Evolutionary conservation across 495 filamentous ascomycete genomes (phyloP).

Genomic region (Eremomyces bilateralis): DNA sequence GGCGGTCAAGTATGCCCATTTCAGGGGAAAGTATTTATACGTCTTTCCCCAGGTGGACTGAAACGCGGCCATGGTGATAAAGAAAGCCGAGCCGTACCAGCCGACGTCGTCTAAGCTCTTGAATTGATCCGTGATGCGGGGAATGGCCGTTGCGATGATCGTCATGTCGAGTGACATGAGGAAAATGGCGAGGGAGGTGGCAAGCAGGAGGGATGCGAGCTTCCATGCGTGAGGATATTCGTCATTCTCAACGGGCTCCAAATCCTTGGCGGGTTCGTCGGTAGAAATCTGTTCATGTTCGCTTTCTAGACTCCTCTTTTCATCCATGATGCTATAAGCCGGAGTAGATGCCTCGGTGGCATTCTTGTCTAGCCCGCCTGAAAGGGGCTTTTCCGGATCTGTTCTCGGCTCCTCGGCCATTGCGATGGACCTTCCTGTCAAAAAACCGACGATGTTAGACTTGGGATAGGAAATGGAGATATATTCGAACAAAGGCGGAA

Average conservation of each 20-base stretch:
- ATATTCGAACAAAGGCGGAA: not conserved
- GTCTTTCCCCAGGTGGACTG: conserved; percentile 14
- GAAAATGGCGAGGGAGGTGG: not conserved
- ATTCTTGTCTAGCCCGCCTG: too few relatives aligned
- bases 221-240: conserved; percentile 1
- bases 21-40: conserved; percentile 15
- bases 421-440: too few relatives aligned
- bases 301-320: not conserved
- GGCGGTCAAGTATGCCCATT: conserved; percentile 9
- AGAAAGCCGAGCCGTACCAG: conserved; percentile 15
- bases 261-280: not conserved
- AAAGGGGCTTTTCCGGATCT: too few relatives aligned
- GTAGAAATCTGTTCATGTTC: not conserved
- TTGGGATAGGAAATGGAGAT: too few relatives aligned
- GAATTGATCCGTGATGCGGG: conserved; percentile 11
- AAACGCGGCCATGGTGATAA: conserved; percentile 11
- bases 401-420: too few relatives aligned
- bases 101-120: conserved; percentile 10
- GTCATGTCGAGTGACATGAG: conserved; percentile 5
- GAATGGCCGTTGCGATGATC: conserved; percentile 12
- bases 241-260: not conserved
- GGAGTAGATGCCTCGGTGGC: too few relatives aligned
- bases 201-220: not conserved
- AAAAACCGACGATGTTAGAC: too few relatives aligned
- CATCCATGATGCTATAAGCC: conserved; percentile 1